Evolutionary conservation across 78 protist genomes (phyloP).

Genomic region (Protostelium mycophagum): DNA sequence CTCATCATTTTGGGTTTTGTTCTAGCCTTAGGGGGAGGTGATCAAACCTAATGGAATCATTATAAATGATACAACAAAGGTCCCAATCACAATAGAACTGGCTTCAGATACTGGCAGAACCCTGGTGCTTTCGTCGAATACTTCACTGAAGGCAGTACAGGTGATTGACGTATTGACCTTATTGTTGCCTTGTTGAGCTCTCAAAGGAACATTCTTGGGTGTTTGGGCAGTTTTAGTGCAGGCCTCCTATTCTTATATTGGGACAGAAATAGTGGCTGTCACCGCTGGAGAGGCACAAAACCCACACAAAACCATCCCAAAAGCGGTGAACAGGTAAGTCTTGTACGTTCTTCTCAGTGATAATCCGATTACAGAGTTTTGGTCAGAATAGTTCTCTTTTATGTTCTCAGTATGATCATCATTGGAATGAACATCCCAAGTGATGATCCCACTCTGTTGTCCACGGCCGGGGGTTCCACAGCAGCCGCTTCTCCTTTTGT

Average conservation of each 20-base stretch:
- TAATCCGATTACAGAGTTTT: too few relatives aligned
- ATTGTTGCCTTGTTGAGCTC: background rate
- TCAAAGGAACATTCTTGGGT: background rate
- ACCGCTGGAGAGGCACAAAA: slow-evolving; percentile 3
- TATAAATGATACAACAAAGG: background rate
- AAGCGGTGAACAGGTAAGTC: background rate
- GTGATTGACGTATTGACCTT: background rate
- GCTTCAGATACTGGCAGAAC: background rate
- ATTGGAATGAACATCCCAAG: background rate
- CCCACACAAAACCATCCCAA: background rate
- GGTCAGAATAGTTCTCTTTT: background rate
- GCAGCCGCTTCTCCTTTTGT: background rate
- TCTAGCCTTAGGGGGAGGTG: background rate
- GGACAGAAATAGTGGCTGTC: slow-evolving; percentile 5
- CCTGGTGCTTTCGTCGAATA: background rate
- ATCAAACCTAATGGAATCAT: background rate
- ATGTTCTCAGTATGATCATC: background rate
- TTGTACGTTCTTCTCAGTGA: too few relatives aligned
- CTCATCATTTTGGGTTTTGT: background rate
- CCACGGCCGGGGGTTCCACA: background rate
- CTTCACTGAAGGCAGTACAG: background rate
- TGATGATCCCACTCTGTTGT: background rate
- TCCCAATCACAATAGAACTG: background rate
- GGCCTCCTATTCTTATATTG: background rate
- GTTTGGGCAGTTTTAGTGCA: background rate